A percentile compares a stretch with the other conserved stretches of the same genome.
Evolutionary conservation across 2,329 filamentous ascomycete species (phyloP).

Genomic region (Metarhizium robertsii): DNA sequence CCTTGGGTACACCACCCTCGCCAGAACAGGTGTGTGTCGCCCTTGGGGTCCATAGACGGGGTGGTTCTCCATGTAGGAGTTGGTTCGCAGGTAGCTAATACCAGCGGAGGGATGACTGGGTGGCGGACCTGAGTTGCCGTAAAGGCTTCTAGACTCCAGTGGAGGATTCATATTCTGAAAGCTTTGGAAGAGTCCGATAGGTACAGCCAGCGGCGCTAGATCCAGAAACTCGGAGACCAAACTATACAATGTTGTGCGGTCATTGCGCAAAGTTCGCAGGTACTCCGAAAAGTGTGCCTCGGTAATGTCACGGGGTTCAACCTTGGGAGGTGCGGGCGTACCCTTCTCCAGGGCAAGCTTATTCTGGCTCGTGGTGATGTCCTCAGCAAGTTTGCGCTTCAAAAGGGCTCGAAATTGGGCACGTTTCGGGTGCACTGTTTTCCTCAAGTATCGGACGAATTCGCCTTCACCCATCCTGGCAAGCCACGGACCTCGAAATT

Average conservation of each 20-base stretch:
- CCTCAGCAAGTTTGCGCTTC: conserved; percentile 35
- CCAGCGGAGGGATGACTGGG: conserved; percentile 53
- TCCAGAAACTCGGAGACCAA: conserved; percentile 53
- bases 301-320: conserved; percentile 30
- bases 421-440: conserved; percentile 42
- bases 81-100: conserved; percentile 51
- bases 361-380: conserved; percentile 30
- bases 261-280: conserved; percentile 41
- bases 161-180: conserved; percentile 9
- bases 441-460: conserved; percentile 47
- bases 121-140: conserved; percentile 46
- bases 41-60: conserved; percentile 51
- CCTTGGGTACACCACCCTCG: conserved; percentile 41
- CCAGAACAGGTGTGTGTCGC: conserved; percentile 36
- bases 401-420: conserved; percentile 46
- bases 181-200: conserved; percentile 16
- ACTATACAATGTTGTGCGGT: conserved; percentile 40
- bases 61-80: conserved; percentile 47
- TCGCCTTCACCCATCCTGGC: conserved; percentile 52
- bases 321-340: conserved; percentile 16
- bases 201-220: conserved; percentile 41
- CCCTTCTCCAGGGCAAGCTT: conserved; percentile 30
- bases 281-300: conserved; percentile 42
- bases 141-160: conserved; percentile 29
- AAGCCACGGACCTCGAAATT: conserved; percentile 58